These are phyloP conservation scores for Spinacia oleracea DNA, from an alignment of 179 eudicot species.

Conservation along the genomic window DNA sequence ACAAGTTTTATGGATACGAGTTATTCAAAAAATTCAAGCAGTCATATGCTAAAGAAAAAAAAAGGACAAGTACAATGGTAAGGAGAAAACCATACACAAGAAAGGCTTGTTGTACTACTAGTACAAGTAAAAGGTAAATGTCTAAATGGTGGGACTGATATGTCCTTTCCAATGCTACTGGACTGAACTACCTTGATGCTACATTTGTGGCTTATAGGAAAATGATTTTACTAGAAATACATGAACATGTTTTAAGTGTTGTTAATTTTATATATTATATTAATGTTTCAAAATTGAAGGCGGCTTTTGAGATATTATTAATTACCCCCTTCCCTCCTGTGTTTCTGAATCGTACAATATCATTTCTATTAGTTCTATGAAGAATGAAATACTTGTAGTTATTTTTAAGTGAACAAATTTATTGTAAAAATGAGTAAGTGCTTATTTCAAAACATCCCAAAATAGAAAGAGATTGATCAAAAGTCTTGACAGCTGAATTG, in stretches of 20 bases:
- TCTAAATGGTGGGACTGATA: conserved; percentile 10
- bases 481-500: not conserved
- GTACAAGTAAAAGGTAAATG: not conserved
- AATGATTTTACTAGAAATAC: not conserved
- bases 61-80: not conserved
- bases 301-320: not conserved
- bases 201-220: not conserved
- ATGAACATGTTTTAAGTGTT: not conserved
- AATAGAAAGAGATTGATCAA: not conserved
- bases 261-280: not conserved
- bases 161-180: conserved; percentile 3
- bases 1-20: not conserved
- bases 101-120: not conserved
- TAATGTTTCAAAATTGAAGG: not conserved
- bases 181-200: not conserved
- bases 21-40: not conserved
- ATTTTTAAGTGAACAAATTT: not conserved
- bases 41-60: not conserved
- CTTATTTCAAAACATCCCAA: not conserved
- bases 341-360: not conserved
- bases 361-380: not conserved
- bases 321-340: not conserved
- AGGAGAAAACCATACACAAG: conserved; percentile 2
- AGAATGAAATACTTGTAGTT: not conserved
- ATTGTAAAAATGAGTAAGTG: not conserved